Conservation (phyloP, 176 grass and related monocot genomes). For the Triticum monococcum region DNA sequence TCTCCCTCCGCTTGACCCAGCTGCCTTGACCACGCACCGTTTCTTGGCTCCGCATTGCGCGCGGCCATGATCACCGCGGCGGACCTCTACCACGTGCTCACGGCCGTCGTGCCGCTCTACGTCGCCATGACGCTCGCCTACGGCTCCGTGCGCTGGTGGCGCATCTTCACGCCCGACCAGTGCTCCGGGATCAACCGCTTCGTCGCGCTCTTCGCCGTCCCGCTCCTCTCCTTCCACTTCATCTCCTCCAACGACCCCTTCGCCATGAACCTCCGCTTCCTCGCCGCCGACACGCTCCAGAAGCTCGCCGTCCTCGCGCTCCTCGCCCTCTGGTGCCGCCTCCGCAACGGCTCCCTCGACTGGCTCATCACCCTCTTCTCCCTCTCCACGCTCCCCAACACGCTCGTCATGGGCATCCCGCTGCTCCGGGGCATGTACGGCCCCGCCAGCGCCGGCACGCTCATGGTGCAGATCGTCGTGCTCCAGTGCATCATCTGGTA, state of each 20-base stretch:
- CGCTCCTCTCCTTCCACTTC: slow-evolving; percentile 76
- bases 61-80: slow-evolving; percentile 47
- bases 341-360: slow-evolving; percentile 44
- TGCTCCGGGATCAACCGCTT: slow-evolving; percentile 87
- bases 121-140: slow-evolving; percentile 81
- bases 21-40: background rate
- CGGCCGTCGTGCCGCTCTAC: slow-evolving; percentile 73
- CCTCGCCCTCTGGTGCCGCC: slow-evolving; percentile 45
- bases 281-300: slow-evolving; percentile 74
- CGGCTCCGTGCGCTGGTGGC: slow-evolving; percentile 76
- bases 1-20: background rate
- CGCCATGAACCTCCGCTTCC: slow-evolving; percentile 68
- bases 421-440: slow-evolving; percentile 71
- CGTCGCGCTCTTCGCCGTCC: slow-evolving; percentile 74
- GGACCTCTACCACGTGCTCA: slow-evolving; percentile 72
- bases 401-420: slow-evolving; percentile 79
- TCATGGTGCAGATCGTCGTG: slow-evolving; percentile 99
- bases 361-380: slow-evolving; percentile 86
- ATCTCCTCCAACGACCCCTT: slow-evolving; percentile 73
- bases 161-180: slow-evolving; percentile 68
- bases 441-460: slow-evolving; percentile 37
- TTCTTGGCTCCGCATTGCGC: background rate
- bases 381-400: slow-evolving; percentile 67
- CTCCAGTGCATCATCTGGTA: slow-evolving; percentile 97
- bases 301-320: slow-evolving; percentile 53